These are phyloP conservation scores for Inga laurina DNA, from an alignment of 306 rosid species.

Conservation along the genomic window DNA sequence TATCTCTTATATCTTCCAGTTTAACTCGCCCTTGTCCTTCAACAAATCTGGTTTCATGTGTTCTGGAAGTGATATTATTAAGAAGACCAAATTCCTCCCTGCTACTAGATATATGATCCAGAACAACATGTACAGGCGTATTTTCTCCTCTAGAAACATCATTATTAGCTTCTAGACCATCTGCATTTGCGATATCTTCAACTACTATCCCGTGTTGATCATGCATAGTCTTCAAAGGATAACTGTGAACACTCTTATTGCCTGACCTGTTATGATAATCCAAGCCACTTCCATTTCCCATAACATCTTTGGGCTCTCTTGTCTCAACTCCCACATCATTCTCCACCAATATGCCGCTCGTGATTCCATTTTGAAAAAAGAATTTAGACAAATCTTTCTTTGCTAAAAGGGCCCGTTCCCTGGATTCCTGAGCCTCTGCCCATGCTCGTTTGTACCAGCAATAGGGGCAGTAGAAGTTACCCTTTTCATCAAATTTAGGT, in stretches of 20 bases:
- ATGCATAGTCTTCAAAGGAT: background rate
- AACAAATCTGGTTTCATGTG: background rate
- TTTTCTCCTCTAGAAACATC: slow-evolving; percentile 25
- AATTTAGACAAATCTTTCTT: slow-evolving; percentile 52
- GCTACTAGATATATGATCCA: slow-evolving; percentile 17
- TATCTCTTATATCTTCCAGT: slow-evolving; percentile 23
- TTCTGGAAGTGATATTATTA: background rate
- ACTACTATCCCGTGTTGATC: background rate
- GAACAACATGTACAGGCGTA: background rate
- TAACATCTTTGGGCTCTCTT: background rate
- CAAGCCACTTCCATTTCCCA: slow-evolving; percentile 10
- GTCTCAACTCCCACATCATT: slow-evolving; percentile 9
- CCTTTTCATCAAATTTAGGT: slow-evolving; percentile 60
- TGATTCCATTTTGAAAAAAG: slow-evolving; percentile 29
- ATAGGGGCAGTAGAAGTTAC: slow-evolving; percentile 67
- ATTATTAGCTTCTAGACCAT: slow-evolving; percentile 10
- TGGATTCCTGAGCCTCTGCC: slow-evolving; percentile 27
- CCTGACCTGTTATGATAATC: slow-evolving; percentile 1
- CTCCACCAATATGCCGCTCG: slow-evolving; percentile 12
- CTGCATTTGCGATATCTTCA: slow-evolving; percentile 13
- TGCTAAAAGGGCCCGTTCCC: slow-evolving; percentile 41
- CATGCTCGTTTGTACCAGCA: slow-evolving; percentile 55
- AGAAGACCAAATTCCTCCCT: slow-evolving; percentile 17
- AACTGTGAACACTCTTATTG: background rate
- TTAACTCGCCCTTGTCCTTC: slow-evolving; percentile 19